Conservation (phyloP, 2,329 filamentous ascomycete species). For the Cadophora sp. region DNA sequence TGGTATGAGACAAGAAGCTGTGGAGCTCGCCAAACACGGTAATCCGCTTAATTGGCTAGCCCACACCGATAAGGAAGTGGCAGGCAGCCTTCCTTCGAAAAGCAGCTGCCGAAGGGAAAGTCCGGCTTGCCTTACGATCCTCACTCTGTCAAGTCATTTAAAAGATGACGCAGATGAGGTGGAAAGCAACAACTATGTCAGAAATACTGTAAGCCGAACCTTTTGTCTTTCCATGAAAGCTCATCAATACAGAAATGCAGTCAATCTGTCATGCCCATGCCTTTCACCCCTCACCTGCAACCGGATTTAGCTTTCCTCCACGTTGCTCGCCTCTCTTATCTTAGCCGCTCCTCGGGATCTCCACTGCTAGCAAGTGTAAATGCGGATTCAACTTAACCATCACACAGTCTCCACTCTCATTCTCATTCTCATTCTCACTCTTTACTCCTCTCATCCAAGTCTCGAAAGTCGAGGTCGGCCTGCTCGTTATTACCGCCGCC, state of each 20-base stretch:
- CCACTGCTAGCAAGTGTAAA: neutral
- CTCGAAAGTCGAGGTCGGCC: neutral
- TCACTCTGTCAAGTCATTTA: neutral
- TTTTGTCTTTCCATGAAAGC: neutral
- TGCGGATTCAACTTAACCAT: neutral
- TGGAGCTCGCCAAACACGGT: conserved; percentile 12
- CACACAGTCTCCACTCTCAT: neutral
- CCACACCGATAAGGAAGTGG: too few species aligned
- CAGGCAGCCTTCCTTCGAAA: neutral
- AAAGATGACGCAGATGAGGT: neutral
- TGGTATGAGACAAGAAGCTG: conserved; percentile 7
- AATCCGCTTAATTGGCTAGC: too few species aligned
- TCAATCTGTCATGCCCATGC: neutral
- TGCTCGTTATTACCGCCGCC: neutral
- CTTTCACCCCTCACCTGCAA: neutral
- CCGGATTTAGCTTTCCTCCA: conserved; percentile 12
- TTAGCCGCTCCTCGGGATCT: conserved; percentile 16
- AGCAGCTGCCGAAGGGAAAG: neutral
- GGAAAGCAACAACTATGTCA: neutral
- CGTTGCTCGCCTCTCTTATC: neutral
- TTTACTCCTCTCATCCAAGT: neutral
- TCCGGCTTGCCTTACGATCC: neutral
- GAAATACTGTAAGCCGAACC: neutral
- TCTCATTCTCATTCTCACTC: neutral
- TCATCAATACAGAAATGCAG: neutral